Conservation (phyloP, 1,284 basidiomycete species). For the Pseudozyma hubeiensis region DNA sequence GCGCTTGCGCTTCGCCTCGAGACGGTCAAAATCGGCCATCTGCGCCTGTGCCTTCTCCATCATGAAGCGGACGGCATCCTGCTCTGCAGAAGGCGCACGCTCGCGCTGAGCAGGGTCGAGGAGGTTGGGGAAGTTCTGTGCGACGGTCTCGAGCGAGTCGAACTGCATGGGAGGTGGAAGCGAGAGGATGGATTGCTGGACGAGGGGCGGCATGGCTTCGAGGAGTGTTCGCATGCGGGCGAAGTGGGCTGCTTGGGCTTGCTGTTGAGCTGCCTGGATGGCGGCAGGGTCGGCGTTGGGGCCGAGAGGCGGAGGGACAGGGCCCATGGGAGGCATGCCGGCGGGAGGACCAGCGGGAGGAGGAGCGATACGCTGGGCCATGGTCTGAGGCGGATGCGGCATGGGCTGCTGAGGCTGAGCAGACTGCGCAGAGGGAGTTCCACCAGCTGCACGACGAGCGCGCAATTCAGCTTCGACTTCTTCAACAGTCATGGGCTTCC, state of each 20-base stretch:
- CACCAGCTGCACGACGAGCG: constrained; percentile 25
- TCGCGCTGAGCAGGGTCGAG: constrained; percentile 49
- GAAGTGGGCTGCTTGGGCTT: constrained; percentile 58
- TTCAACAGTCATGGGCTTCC: constrained; percentile 80
- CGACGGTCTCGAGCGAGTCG: constrained; percentile 60
- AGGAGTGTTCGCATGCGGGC: constrained; percentile 63
- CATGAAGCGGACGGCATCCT: constrained; percentile 58
- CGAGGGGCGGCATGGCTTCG: constrained; percentile 59
- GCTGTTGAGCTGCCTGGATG: constrained; percentile 41
- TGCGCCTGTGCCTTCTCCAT: constrained; percentile 49
- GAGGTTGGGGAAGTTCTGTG: constrained; percentile 58
- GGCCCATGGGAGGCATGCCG: constrained; percentile 26
- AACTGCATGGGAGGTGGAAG: constrained; percentile 67
- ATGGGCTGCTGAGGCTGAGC: neutral
- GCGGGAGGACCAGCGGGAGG: constrained; percentile 10
- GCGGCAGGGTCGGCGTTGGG: constrained; percentile 40
- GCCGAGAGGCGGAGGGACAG: constrained; percentile 15
- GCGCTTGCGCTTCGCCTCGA: constrained; percentile 55
- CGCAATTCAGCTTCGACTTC: constrained; percentile 89
- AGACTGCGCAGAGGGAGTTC: neutral
- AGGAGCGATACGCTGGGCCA: constrained; percentile 8
- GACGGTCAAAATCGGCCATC: constrained; percentile 54
- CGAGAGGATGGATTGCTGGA: constrained; percentile 60
- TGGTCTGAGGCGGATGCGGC: neutral
- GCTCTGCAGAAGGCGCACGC: constrained; percentile 39